Base-by-base conservation (phyloP, 2,329 filamentous ascomycete genomes). In the Cadophora gregata region DNA sequence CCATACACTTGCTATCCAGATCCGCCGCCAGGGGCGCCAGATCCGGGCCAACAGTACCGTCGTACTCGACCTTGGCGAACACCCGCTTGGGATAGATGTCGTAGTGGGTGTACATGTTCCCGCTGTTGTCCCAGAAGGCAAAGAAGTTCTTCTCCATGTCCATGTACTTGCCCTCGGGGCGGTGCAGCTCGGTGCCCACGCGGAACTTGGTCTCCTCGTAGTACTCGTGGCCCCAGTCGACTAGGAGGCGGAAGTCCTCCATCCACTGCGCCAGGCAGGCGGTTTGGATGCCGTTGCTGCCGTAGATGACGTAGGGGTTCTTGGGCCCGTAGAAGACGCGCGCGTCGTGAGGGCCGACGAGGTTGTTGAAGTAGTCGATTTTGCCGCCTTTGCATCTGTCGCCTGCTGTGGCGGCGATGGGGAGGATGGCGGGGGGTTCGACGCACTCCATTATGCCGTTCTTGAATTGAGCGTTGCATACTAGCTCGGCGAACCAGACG, bases 81-180 rank as follows among this genome's bases (percentile, higher is more conserved):
- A 77, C 77, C 0, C 86, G 83, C 21, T 77, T 77, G 0, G 85
- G 86, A 0, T 73, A 70, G 1, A 87, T 73, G 69, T 88, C 85
- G 73, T 87, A 82, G 72, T 88, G 86, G 1, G 80, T 78, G 72
- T 86, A 86, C 59, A 81, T 76, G n/a, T 79, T 73, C 4, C 80
- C 81, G 0, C 77, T 64, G 0, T 67, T 64, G 68, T 87, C 85
- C 86, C 86, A 89, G 77, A 88, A 89, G 2, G 85, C 67, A 69
- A 89, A 89, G 79, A 81, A 89, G 71, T 89, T 89, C 81, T 88
- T 89, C 76, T 89, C 86, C 31, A 88, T 71, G 0, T 71, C 42
- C 2, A 73, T 72, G 71, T 78, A 83, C 19, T 21, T 42, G 0
- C 83, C 81, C 1, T 71, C 66, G 0, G 85, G 86, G 0, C 85